These are phyloP conservation scores for Cucumis melo DNA, from an alignment of 306 rosid genomes.

Conservation along the genomic window DNA sequence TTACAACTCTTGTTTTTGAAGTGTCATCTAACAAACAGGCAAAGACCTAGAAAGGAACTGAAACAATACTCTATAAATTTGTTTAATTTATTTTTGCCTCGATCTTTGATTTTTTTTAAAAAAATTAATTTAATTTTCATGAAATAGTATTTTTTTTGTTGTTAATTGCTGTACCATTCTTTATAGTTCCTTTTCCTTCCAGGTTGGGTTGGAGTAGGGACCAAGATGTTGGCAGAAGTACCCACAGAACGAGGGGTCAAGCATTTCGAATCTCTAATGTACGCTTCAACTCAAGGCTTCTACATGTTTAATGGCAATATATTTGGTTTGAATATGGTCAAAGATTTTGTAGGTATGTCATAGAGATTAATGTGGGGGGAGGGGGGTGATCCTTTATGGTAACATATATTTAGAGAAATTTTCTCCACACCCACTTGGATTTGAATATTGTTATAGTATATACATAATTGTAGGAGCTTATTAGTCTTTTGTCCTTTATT, in stretches of 20 bases:
- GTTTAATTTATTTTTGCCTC: not conserved
- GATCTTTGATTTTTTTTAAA: not conserved
- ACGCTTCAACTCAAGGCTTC: conserved; percentile 31
- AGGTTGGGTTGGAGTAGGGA: conserved; percentile 64
- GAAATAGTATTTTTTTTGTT: not conserved
- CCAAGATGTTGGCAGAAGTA: conserved; percentile 29
- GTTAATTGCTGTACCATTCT: conserved; percentile 12
- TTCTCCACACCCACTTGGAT: not conserved
- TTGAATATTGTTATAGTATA: not conserved
- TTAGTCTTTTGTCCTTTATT: too few relatives aligned
- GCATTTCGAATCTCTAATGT: conserved; percentile 60
- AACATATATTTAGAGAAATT: not conserved
- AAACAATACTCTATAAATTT: not conserved
- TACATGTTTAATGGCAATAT: conserved; percentile 23
- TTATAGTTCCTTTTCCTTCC: conserved; percentile 17
- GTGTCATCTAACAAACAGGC: not conserved
- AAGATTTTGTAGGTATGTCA: conserved; percentile 28
- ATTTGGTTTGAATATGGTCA: conserved; percentile 25
- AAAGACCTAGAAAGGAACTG: not conserved
- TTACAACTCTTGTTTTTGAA: not conserved
- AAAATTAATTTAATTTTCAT: not conserved
- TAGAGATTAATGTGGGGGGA: not conserved
- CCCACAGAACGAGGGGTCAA: conserved; percentile 43
- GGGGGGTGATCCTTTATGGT: not conserved
- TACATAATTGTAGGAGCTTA: too few relatives aligned